Conservation (phyloP, 179 eudicot species). For the Camellia oleifera region DNA sequence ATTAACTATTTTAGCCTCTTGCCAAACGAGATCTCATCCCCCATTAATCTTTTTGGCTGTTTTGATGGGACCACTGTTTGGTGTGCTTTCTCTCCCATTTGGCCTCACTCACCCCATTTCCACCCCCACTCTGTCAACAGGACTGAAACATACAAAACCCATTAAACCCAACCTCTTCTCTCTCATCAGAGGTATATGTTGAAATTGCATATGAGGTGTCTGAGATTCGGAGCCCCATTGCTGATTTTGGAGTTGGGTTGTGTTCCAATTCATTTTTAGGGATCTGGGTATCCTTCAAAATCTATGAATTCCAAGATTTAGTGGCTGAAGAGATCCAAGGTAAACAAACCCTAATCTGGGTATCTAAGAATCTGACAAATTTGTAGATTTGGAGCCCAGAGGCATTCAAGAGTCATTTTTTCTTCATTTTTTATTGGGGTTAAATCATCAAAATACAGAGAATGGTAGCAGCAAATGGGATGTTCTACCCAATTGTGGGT, state of each 20-base stretch:
- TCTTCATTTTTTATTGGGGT: background rate
- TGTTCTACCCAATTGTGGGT: conserved; percentile 10
- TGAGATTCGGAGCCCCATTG: conserved; percentile 1
- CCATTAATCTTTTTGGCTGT: background rate
- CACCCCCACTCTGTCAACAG: background rate
- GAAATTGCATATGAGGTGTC: background rate
- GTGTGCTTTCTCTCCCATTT: background rate
- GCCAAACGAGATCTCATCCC: background rate
- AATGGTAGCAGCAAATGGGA: conserved; percentile 12
- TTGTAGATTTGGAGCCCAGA: background rate
- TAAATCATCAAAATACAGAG: background rate
- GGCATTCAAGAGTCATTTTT: background rate
- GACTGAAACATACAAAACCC: background rate
- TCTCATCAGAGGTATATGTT: no score
- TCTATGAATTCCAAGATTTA: background rate
- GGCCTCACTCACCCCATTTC: background rate
- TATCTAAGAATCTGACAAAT: background rate
- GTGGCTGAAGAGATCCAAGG: background rate
- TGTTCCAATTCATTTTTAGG: background rate
- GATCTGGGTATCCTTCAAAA: background rate
- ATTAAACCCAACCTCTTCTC: no score
- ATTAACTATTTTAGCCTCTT: no score
- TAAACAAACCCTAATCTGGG: background rate
- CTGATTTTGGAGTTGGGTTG: background rate
- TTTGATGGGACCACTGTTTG: background rate